phyloP scores from a whole-genome alignment of 805 yeast genomes.

The Pichia scutulata region DNA sequence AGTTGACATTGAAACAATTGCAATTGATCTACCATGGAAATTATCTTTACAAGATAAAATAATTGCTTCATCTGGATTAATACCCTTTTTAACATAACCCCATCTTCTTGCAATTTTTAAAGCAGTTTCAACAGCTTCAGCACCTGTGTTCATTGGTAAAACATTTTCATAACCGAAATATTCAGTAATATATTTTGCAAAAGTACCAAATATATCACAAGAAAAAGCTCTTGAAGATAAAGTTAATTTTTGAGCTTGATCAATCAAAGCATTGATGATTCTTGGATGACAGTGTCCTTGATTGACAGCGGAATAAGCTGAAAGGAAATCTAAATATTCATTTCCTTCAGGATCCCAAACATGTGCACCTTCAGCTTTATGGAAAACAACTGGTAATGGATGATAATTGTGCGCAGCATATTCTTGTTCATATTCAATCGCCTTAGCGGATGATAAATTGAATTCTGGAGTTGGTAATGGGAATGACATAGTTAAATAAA shows the following conservation, averaged over 20 bases:
- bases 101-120: conserved; percentile 92
- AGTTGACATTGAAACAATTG: conserved; percentile 92
- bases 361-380: conserved; percentile 80
- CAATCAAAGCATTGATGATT: conserved; percentile 74
- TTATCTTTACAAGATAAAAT: conserved; percentile 81
- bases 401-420: conserved; percentile 97
- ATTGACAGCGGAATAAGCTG: conserved; percentile 95
- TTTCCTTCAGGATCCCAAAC: conserved; percentile 99
- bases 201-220: conserved; percentile 66
- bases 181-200: conserved; percentile 82
- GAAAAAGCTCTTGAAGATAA: conserved; percentile 90
- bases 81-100: conserved; percentile 87
- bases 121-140: conserved; percentile 96
- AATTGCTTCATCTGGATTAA: conserved; percentile 77
- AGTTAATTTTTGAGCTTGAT: conserved; percentile 80
- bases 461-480: conserved; percentile 27
- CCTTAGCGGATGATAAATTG: conserved; percentile 53
- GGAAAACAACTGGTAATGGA: conserved; percentile 91
- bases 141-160: conserved; percentile 97
- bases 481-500: not conserved
- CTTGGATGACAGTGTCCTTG: conserved; percentile 98
- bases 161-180: conserved; percentile 88
- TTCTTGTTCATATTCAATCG: conserved; percentile 60
- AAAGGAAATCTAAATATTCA: conserved; percentile 83
- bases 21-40: conserved; percentile 95